phyloP scores from a whole-genome alignment of 371 early-diverging fungal genomes.

The Cokeromyces recurvatus region DNA sequence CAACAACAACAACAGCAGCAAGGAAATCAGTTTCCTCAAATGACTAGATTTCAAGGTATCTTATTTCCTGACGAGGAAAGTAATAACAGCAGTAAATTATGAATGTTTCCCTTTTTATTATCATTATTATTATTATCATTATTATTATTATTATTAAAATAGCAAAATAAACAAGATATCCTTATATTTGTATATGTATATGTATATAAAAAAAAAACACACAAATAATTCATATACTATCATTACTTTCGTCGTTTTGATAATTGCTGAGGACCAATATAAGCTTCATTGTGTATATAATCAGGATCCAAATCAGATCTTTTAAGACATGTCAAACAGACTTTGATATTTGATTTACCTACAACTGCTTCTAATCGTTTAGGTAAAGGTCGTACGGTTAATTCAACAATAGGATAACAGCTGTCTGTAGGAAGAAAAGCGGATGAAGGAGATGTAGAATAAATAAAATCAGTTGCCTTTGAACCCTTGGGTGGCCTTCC shows the following conservation, averaged over 20 bases:
- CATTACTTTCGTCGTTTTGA: no score
- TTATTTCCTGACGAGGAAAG: not conserved
- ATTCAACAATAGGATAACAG: constrained; percentile 10
- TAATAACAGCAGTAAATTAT: not conserved
- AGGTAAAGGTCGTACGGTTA: constrained; percentile 38
- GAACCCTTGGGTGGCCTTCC: constrained; percentile 44
- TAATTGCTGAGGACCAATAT: constrained; percentile 30
- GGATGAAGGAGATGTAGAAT: not conserved
- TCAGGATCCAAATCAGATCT: constrained; percentile 34
- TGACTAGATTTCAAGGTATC: constrained; percentile 17
- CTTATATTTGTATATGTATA: no score
- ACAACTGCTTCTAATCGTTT: constrained; percentile 37
- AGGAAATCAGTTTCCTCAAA: not conserved
- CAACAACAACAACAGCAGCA: not conserved
- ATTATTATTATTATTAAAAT: no score
- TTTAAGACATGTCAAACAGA: constrained; percentile 42
- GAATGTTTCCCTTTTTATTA: constrained; percentile 6
- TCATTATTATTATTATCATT: no score
- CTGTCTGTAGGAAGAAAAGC: not conserved
- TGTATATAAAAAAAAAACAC: no score
- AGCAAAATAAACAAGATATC: no score
- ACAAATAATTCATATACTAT: no score
- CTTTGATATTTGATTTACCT: constrained; percentile 25
- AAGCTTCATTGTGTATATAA: constrained; percentile 19
- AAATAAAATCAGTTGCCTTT: constrained; percentile 11